Base-by-base conservation (phyloP, 495 filamentous ascomycete genomes). In the Cenococcum geophilum region DNA sequence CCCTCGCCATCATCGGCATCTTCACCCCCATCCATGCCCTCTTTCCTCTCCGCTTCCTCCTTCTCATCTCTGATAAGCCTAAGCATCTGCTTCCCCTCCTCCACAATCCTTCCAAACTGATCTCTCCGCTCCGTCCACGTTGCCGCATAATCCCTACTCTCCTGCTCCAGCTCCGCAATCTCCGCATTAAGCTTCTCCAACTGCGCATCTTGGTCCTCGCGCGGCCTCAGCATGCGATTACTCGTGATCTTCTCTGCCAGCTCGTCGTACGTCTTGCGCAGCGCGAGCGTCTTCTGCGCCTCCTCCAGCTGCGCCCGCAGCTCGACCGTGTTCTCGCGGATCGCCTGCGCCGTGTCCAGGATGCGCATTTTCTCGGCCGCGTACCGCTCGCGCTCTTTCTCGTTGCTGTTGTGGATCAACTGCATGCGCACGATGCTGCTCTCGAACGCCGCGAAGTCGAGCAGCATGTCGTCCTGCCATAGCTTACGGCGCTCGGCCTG, bases 1-100 rank as follows among this genome's bases (percentile, higher is more conserved):
- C 71, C 72, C 78, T 79, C 82, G 1, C 82, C 88, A 50, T 89
- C 89, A 63, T 88, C 89, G 68, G 76, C 80, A 54, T 82, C 82
- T 58, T 71, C 70, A 53, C 68, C 68, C 27, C 58, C 57, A 36
- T 83, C 81, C 83, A 93, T 95, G 32, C 92, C 92, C 71, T 96
- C 82, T 58, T 81, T 77, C 47, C 83, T 72, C 70, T 86, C 84
- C 14, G 69, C 69, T 75, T 96, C 93, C 72, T 97, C 93, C 73
- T 97, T 97, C 78, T 97, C 91, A 73, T 97, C 91, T 45, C 89
- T 83, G 65, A 98, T 97, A 67, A 95, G 76, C 35, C 86, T 82
- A 52, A 91, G 79, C 66, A 97, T 79, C 62, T 89, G 80, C 84
- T 87, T 88, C 4, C 91, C 88, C 77, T 97, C 92, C 42, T 91